Percentiles rank a stretch among this genome's conserved stretches.
These are phyloP conservation scores for Neopestalotiopsis sp. DNA, from an alignment of 2,329 filamentous ascomycete species.

Conservation along the genomic window DNA sequence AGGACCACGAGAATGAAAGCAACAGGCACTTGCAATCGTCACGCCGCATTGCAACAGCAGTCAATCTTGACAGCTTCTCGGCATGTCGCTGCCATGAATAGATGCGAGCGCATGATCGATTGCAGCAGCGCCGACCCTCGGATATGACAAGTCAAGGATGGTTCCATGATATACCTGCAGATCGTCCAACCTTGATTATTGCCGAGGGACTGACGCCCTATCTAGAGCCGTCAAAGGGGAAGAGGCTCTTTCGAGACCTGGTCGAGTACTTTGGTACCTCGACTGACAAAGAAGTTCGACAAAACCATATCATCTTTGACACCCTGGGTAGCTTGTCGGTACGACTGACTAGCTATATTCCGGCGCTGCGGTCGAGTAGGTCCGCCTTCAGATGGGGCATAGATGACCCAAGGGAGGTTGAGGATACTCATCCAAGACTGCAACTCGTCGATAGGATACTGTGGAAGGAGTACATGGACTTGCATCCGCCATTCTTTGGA, in stretches of 20 bases:
- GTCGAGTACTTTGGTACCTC: slow-evolving; percentile 15
- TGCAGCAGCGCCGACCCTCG: slow-evolving; percentile 18
- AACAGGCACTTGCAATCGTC: no score
- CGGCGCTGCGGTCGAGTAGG: slow-evolving; percentile 15
- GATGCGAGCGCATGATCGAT: no score
- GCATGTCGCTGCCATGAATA: no score
- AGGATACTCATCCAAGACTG: slow-evolving; percentile 10
- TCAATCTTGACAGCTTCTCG: no score
- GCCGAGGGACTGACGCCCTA: slow-evolving; percentile 32
- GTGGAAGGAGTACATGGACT: slow-evolving; percentile 20
- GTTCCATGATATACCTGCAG: slow-evolving; percentile 26
- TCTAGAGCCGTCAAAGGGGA: slow-evolving; percentile 27
- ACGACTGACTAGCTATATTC: slow-evolving; percentile 12
- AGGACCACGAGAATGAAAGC: no score
- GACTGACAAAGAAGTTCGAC: not conserved
- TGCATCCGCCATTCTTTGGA: slow-evolving; percentile 21
- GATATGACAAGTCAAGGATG: slow-evolving; percentile 27
- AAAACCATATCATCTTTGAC: slow-evolving; percentile 16
- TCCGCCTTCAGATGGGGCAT: slow-evolving; percentile 18
- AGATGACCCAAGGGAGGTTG: slow-evolving; percentile 14
- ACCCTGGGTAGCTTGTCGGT: slow-evolving; percentile 17
- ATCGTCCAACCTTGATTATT: slow-evolving; percentile 28
- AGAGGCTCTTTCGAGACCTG: slow-evolving; percentile 15
- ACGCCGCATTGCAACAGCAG: no score
- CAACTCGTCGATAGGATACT: slow-evolving; percentile 3